These are phyloP conservation scores for Venturia oleaginea DNA, from an alignment of 2,329 filamentous ascomycete species.

Conservation along the genomic window DNA sequence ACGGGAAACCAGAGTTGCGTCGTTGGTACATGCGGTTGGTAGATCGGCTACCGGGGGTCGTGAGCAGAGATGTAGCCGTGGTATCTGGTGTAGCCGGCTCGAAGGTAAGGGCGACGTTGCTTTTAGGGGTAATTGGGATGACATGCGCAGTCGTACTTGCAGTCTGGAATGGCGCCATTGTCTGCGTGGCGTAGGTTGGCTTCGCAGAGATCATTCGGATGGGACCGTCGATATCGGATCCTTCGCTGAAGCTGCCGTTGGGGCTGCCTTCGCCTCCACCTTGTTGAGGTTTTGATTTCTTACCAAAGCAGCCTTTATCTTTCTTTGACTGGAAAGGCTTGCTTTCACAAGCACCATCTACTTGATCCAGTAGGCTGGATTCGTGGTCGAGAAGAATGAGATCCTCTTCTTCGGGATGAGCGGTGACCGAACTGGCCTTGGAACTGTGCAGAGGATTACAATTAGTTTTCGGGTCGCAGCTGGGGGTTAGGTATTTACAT, in stretches of 20 bases:
- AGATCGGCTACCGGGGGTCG: neutral
- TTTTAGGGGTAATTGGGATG: neutral
- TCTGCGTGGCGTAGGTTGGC: neutral
- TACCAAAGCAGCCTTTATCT: neutral
- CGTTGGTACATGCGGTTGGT: neutral
- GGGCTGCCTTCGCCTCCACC: neutral
- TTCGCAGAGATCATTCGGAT: constrained; percentile 8
- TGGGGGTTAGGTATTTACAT: neutral
- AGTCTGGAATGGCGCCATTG: neutral
- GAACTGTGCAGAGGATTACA: neutral
- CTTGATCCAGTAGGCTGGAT: constrained; percentile 3
- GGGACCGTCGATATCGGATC: neutral
- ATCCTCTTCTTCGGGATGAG: constrained; percentile 1
- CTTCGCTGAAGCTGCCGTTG: constrained; percentile 1
- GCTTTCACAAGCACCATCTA: constrained; percentile 5
- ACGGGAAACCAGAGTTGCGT: neutral
- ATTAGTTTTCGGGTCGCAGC: neutral
- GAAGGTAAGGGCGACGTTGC: neutral
- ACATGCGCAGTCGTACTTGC: neutral
- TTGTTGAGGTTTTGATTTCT: neutral
- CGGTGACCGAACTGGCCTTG: neutral
- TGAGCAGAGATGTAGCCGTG: neutral
- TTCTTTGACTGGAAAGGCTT: neutral
- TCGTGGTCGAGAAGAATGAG: neutral
- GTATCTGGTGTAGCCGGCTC: neutral